Evolutionary conservation across 2,329 filamentous ascomycete species (phyloP), one percentile per base, ranked within the genome.

Genomic region (Phoma herbarum): DNA sequence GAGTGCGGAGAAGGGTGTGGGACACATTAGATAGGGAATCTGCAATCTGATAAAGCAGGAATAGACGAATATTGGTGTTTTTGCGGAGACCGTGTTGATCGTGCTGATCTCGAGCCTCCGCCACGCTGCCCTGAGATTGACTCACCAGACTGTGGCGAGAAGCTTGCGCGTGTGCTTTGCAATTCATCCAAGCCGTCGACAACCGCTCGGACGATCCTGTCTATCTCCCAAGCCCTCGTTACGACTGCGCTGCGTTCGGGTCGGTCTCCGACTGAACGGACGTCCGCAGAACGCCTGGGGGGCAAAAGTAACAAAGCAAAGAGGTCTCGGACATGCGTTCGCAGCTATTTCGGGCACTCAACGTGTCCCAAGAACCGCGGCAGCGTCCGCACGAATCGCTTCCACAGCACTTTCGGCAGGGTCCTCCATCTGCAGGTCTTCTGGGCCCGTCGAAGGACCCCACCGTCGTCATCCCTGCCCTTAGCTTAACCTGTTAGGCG

Each of bases 151-250:
- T 50, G 65, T 69, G 66, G 68, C 66, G 51, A 69, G 66, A 61
- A 53, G 60, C 57, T 69, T 70, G 66, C 68, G 68, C 64, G 60
- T 70, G 56, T 59, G 63, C 63, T 63, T 61, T 52, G 42, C 58
- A 50, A 50, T 39, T 41, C 49, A 53, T 33, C 55, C 44, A 58
- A n/a, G 18, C 56, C 50, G 50, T 35, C 10, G 41, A 50, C 37
- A 50, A 23, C 50, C 56, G 50, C 20, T 6, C 26, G 33, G 56
- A 41, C 28, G 31, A 59, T 54, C 56, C 33, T 46, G 39, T 11
- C 50, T 14, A 39, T 46, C 29, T 45, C 22, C 50, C 45, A 54
- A 54, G 46, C 44, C 50, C n/a, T 50, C 48, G 55, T 11, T 41
- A 52, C 63, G 60, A 31, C 6, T 42, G 16, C 41, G 23, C 50